Base-by-base conservation (phyloP, 345 rosid species). In the Dimocarpus longan region DNA sequence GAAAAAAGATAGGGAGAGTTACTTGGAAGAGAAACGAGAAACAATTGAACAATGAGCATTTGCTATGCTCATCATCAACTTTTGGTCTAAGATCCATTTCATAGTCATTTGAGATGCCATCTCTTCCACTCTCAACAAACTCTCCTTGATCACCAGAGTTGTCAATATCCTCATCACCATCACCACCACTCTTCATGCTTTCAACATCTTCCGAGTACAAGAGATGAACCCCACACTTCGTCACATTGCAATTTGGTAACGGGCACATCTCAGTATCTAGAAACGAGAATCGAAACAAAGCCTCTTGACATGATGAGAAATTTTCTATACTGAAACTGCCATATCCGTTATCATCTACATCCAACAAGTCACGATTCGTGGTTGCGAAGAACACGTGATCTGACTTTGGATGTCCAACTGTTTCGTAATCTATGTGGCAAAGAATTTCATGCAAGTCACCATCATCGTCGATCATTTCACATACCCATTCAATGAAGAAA, bases 271-370 rank as follows among this genome's bases (percentile, higher is more conserved):
- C 1, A 15, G 44, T 28, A 24, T 74, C 69, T 22, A 12, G 13
- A 24, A 11, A 22, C 21, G 42, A 74, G 69, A 74, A 62, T 43
- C 40, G 52, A 59, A 73, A 73, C 13, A 12, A 73, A 73, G 52
- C 76, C 21, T 59, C 62, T 57, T 40, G 19, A 46, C 52, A 59
- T 0, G 66, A 60, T 40, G 22, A 19, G 12, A 57, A 56, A n/a
- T 52, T 52, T 52, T 52, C n/a, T 52, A 21, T n/a, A 59, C 54
- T 57, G 39, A 40, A 73, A 10, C 32, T 16, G 43, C 42, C 48
- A 3, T 50, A 59, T 13, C 15, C 21, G 13, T 46, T n/a, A n/a
- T 15, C 60, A 52, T 52, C 57, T 11, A 48, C 4, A 4, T 52
- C 19, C 15, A 3, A 52, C 57, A 52, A 52, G 6, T 52, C 57